Evolutionary conservation across 768 basidiomycete species (phyloP).

Genomic region (Bullera alba): DNA sequence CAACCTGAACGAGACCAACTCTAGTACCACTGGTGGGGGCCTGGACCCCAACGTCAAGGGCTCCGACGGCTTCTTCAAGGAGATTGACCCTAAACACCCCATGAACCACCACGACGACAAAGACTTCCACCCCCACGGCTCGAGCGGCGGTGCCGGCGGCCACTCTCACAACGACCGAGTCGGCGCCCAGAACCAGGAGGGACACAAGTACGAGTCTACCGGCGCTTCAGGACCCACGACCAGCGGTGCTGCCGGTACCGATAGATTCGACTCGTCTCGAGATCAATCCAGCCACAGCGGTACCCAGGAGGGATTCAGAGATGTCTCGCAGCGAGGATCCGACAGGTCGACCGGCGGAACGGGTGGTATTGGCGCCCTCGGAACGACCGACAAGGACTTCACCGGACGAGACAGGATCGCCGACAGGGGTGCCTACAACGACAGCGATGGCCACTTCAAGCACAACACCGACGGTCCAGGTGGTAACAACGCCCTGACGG

Average conservation of each 20-base stretch:
- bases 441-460: constrained; percentile 20
- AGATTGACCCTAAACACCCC: background rate
- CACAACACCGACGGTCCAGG: constrained; percentile 26
- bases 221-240: constrained; percentile 16
- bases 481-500: constrained; percentile 31
- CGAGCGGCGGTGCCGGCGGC: background rate
- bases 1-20: too few species aligned
- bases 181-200: constrained; percentile 15
- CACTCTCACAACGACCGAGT: constrained; percentile 12
- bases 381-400: constrained; percentile 34
- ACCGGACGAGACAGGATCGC: constrained; percentile 23
- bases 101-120: background rate
- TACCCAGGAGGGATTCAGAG: background rate
- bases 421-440: constrained; percentile 26
- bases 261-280: constrained; percentile 29
- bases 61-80: too few species aligned
- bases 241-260: constrained; percentile 29
- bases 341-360: constrained; percentile 1
- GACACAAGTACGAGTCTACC: constrained; percentile 16
- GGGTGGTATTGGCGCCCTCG: constrained; percentile 12
- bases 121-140: background rate
- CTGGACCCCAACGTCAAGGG: too few species aligned
- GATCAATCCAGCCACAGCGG: background rate
- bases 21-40: too few species aligned
- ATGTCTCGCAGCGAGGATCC: background rate